Evolutionary conservation across 257 asterid species (phyloP).

Genomic region (Fraxinus excelsior): DNA sequence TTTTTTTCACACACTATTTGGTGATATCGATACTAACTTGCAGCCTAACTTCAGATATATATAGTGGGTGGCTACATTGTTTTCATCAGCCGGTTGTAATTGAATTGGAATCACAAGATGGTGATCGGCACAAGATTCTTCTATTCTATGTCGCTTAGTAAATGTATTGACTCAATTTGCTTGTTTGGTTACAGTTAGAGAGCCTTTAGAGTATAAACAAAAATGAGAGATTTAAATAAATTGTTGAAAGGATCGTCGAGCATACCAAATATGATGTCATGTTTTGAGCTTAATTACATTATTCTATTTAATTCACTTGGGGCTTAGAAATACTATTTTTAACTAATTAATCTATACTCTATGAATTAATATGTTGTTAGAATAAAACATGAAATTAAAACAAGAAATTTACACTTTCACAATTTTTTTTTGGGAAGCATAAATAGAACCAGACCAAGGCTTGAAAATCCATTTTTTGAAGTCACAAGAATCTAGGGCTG

Average conservation of each 20-base stretch:
- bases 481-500: no score
- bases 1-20: neutral
- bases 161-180: neutral
- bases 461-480: no score
- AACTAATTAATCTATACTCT: no score
- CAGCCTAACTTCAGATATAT: neutral
- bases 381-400: conserved; percentile 59
- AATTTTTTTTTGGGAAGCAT: no score
- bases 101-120: neutral
- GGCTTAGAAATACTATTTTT: no score
- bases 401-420: conserved; percentile 49
- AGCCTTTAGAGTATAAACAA: neutral
- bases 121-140: neutral
- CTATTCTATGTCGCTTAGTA: conserved; percentile 12
- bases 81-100: neutral
- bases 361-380: conserved; percentile 54
- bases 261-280: no score
- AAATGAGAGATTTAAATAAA: no score
- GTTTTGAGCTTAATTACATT: conserved; percentile 47
- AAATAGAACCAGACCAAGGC: no score
- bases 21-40: neutral
- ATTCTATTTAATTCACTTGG: conserved; percentile 26
- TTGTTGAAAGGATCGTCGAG: no score
- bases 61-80: conserved; percentile 15
- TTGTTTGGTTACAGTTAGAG: neutral